Evolutionary conservation across 192 early-diverging fungal species (phyloP), one percentile per base, ranked within the genome.

Genomic region (Irineochytrium annulatum): DNA sequence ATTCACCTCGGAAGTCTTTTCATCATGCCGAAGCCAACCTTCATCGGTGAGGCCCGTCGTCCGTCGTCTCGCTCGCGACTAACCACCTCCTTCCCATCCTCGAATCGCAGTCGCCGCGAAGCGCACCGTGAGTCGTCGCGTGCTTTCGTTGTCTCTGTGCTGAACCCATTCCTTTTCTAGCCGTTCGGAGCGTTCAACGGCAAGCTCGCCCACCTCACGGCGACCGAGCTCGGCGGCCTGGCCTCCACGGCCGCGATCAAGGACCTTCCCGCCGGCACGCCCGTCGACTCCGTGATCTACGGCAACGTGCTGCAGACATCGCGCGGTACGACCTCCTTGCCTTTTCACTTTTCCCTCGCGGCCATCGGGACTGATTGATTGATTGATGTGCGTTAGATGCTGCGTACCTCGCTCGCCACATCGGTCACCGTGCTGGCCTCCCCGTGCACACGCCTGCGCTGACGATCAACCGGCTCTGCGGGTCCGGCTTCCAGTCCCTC

Each of bases 391-490:
- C 20, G 52, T 27, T 20, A 70, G 85, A 95, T 35, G 93, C 89
- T 5, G 81, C 95, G 45, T 98, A 93, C 72, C 74, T 98, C 41
- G 87, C 93, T 27, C 89, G 95, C 52, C 95, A 98, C 67, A 83
- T 98, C 52, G 92, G 95, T 46, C 89, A 89, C 49, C 89, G 93
- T 35, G 84, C 91, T 20, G 87, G 89, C 14, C 76, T 95, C 6
- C 87, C 89, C 3, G 80, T 95, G 62, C 71, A 86, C n/a, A 80
- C 90, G 17, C 91, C 92, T 1, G 95, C 92, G 1, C 73, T 89
- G 55, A 95, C 92, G 3, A 84, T 98, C 68, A 98, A 98, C 82
- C 86, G 95, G 24, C 89, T 98, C 26, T 98, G 95, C 71, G 94
- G 93, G 16, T 94, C 91, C 3, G 95, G 95, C 17, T 94, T 98